phyloP scores from a whole-genome alignment of 257 asterid genomes.

The Scutellaria baicalensis region DNA sequence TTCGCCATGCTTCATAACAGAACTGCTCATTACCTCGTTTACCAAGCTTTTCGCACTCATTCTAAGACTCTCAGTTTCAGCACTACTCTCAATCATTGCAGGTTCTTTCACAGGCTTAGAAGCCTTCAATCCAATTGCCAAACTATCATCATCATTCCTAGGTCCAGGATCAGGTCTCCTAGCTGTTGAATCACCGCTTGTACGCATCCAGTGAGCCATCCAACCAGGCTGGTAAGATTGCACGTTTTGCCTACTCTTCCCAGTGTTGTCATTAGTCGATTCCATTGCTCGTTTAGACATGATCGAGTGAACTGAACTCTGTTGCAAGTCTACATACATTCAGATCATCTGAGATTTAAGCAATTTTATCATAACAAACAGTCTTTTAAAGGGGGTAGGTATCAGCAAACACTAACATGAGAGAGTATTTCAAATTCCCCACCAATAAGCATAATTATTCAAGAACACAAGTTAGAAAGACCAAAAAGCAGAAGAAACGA shows the following conservation, averaged over 20 bases:
- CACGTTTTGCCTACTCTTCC: conserved; percentile 18
- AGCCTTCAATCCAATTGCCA: conserved; percentile 14
- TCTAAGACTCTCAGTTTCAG: conserved; percentile 7
- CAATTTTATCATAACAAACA: neutral
- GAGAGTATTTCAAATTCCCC: neutral
- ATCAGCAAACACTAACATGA: neutral
- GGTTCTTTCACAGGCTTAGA: conserved; percentile 16
- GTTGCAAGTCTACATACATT: conserved; percentile 17
- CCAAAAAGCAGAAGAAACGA: neutral
- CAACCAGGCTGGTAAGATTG: conserved; percentile 44
- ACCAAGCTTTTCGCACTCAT: conserved; percentile 20
- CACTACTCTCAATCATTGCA: conserved; percentile 1
- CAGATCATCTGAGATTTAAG: conserved; percentile 1
- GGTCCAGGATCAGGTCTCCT: conserved; percentile 12
- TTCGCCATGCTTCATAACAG: conserved; percentile 9
- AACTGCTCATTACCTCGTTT: conserved; percentile 9
- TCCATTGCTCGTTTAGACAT: conserved; percentile 42
- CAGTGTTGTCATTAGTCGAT: conserved; percentile 19
- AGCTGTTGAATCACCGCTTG: conserved; percentile 17
- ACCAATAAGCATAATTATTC: neutral
- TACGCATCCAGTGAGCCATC: conserved; percentile 65
- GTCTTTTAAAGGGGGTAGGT: neutral
- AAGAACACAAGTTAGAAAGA: neutral
- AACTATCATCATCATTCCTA: neutral
- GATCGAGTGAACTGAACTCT: conserved; percentile 1